A percentile compares a stretch with the other conserved stretches of the same genome.
Evolutionary conservation across 176 grass and related monocot genomes (phyloP).

Genomic region (Zea luxurians): DNA sequence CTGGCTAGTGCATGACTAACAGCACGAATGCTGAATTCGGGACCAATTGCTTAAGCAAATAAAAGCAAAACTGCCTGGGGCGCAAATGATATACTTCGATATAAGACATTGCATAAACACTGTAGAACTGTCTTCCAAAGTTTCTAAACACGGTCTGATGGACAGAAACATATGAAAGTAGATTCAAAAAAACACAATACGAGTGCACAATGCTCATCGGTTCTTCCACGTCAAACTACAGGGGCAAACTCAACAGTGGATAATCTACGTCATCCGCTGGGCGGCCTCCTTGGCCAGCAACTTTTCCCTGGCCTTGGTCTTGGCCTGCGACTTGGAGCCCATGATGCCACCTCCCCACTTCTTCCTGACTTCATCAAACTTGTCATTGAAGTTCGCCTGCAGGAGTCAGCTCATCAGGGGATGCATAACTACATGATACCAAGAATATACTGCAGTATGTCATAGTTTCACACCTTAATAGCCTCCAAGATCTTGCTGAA

Average conservation of each 20-base stretch:
- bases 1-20: too few species aligned
- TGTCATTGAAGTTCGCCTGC: slow-evolving; percentile 70
- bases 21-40: too few species aligned
- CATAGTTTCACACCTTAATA: slow-evolving; percentile 47
- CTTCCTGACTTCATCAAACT: slow-evolving; percentile 64
- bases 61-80: background rate
- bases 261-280: slow-evolving; percentile 58
- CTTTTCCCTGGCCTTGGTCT: slow-evolving; percentile 76
- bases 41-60: background rate
- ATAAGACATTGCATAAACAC: slow-evolving; percentile 27
- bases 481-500: slow-evolving; percentile 84
- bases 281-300: slow-evolving; percentile 69
- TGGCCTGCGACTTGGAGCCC: slow-evolving; percentile 72
- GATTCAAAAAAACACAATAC: slow-evolving; percentile 45
- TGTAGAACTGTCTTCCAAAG: slow-evolving; percentile 32
- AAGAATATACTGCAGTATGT: background rate
- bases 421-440: background rate
- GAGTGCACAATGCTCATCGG: slow-evolving; percentile 26
- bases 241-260: background rate
- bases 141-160: slow-evolving; percentile 30
- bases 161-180: slow-evolving; percentile 31
- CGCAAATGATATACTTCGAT: background rate
- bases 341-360: slow-evolving; percentile 71
- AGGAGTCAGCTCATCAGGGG: background rate
- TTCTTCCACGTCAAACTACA: slow-evolving; percentile 20